Evolutionary conservation across 106 monocot species (phyloP).

Genomic region (Dendrobium officinale): DNA sequence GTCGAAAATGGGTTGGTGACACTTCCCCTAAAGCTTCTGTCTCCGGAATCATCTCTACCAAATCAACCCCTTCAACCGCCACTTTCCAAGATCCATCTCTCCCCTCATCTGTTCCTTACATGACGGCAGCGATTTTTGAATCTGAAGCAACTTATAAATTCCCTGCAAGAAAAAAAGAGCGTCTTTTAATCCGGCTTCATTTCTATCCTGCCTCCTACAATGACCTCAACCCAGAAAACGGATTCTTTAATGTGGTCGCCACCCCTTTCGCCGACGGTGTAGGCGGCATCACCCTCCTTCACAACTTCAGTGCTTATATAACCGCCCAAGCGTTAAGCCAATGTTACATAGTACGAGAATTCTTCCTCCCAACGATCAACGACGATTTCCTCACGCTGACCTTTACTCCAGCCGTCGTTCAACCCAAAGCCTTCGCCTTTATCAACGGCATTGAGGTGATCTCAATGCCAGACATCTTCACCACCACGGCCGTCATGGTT

Average conservation of each 20-base stretch:
- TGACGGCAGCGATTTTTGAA: slow-evolving; percentile 66
- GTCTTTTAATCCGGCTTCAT: slow-evolving; percentile 74
- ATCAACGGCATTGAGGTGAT: slow-evolving; percentile 87
- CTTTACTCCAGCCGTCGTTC: slow-evolving; percentile 43
- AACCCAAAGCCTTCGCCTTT: slow-evolving; percentile 60
- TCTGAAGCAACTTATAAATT: slow-evolving; percentile 52
- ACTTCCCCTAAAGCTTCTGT: slow-evolving; percentile 5
- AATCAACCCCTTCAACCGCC: slow-evolving; percentile 37
- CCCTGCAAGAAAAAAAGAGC: slow-evolving; percentile 27
- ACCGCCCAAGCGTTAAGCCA: slow-evolving; percentile 54
- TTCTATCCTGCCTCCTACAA: slow-evolving; percentile 75
- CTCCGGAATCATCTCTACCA: slow-evolving; percentile 10
- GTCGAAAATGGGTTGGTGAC: slow-evolving; percentile 35
- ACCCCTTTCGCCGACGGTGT: not conserved
- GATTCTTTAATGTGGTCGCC: slow-evolving; percentile 59
- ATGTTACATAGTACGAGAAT: slow-evolving; percentile 59
- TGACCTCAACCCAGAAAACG: slow-evolving; percentile 32
- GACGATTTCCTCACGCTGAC: slow-evolving; percentile 45
- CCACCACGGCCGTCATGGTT: slow-evolving; percentile 20
- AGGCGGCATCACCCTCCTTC: slow-evolving; percentile 56
- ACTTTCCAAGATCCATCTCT: slow-evolving; percentile 69
- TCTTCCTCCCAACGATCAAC: slow-evolving; percentile 29
- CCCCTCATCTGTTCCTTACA: slow-evolving; percentile 74
- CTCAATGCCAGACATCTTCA: slow-evolving; percentile 66
- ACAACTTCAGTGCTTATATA: slow-evolving; percentile 75